Evolutionary conservation across 2,329 filamentous ascomycete species (phyloP), one percentile per base, ranked within the genome.

Genomic region (Penicillium corylophilum): DNA sequence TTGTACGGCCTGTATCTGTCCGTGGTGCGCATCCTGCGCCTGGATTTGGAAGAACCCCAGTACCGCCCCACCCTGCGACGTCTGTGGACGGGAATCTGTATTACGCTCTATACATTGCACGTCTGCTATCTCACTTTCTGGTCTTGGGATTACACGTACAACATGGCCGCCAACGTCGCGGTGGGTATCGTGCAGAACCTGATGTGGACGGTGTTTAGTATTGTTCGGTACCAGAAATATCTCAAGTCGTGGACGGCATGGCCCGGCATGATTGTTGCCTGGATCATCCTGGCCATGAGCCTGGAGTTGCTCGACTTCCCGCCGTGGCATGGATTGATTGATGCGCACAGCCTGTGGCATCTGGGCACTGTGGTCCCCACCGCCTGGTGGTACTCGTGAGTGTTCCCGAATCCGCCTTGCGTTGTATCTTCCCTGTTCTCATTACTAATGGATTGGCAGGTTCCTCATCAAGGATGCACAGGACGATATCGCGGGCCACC

Each of bases 271-370:
- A 90, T 93, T 59, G 93, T 97, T 43, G 88, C 89, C 2, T 96
- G 91, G 91, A 82, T 99, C 62, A 84, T 93, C 63, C 76, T 93
- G 68, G 91, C 89, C 31, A 99, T 99, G 94, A 93, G 93, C 71
- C 78, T 99, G 71, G 94, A 99, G 76, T 71, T 99, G 62, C 83
- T 97, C 57, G 94, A 99, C 72, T 99, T 99, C 65, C 84, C 94
- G 48, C 94, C 94, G 2, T 81, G 89, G 74, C 79, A 82, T 70
- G 89, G 90, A 7, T 85, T 87, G 71, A 74, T 99, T 45, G 94
- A 99, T 78, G 94, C 94, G 4, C 94, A 99, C 75, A 92, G 89
- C 65, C 72, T 99, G 57, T 99, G 94, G 94, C 94, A 99, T 80
- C 70, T 96, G 55, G 90, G 92, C 50, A 99, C 94, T 0, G 93